A percentile compares a stretch with the other conserved stretches of the same genome.
Evolutionary conservation across 495 filamentous ascomycete genomes (phyloP).

Genomic region (Aspergillus kassunensis): DNA sequence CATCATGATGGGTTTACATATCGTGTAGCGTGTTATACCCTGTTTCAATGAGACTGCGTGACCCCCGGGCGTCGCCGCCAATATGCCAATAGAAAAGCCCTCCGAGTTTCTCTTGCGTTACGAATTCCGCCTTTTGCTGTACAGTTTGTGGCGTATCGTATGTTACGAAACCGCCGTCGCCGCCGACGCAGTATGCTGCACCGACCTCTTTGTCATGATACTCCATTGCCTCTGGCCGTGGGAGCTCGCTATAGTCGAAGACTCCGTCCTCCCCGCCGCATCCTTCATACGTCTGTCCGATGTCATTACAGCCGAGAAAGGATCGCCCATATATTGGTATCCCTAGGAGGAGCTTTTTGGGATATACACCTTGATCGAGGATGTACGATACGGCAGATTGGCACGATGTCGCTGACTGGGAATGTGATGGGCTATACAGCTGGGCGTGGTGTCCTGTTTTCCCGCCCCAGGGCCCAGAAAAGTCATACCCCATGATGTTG

Average conservation of each 20-base stretch:
- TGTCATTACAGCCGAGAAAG: conserved; percentile 62
- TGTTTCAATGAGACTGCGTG: conserved; percentile 69
- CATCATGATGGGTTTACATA: conserved; percentile 23
- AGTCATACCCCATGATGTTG: conserved; percentile 86
- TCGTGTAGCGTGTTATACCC: conserved; percentile 70
- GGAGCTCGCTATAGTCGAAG: conserved; percentile 78
- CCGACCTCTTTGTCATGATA: conserved; percentile 61
- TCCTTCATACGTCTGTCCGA: conserved; percentile 61
- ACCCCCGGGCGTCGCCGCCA: conserved; percentile 66
- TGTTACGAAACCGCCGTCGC: conserved; percentile 79
- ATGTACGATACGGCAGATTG: conserved; percentile 65
- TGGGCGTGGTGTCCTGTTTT: conserved; percentile 76
- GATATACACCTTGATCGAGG: conserved; percentile 60
- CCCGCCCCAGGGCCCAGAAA: conserved; percentile 72
- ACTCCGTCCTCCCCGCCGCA: conserved; percentile 72
- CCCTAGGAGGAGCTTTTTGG: conserved; percentile 72
- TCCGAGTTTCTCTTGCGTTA: conserved; percentile 68
- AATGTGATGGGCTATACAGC: conserved; percentile 54
- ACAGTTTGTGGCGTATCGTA: conserved; percentile 86
- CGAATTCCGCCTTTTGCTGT: conserved; percentile 78
- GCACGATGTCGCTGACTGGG: conserved; percentile 51
- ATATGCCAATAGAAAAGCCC: conserved; percentile 92
- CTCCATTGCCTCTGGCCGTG: conserved; percentile 66
- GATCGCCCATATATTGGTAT: conserved; percentile 79
- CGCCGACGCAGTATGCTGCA: conserved; percentile 75